Conservation (phyloP, 345 rosid genomes). For the Heritiera littoralis region DNA sequence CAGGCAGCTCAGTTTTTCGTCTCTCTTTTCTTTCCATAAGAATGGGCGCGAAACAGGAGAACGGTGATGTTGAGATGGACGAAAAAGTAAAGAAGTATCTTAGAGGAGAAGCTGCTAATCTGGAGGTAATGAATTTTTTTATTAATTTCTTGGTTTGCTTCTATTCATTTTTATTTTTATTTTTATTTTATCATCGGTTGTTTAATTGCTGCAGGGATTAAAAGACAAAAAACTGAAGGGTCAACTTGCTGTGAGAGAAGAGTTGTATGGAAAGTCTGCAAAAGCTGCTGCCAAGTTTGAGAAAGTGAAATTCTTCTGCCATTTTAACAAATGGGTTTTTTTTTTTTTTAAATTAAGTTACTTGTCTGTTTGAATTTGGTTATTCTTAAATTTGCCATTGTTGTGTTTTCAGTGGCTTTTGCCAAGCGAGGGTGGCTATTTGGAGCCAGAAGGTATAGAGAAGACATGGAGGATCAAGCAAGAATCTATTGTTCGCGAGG, state of each 20-base stretch:
- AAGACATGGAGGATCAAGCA: slow-evolving; percentile 83
- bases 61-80: slow-evolving; percentile 1
- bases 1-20: neutral
- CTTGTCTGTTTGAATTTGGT: neutral
- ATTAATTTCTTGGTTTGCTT: neutral
- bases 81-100: slow-evolving; percentile 20
- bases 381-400: slow-evolving; percentile 9
- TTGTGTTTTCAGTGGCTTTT: slow-evolving; percentile 71
- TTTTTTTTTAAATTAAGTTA: neutral
- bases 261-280: slow-evolving; percentile 64
- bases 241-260: slow-evolving; percentile 46
- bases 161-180: neutral
- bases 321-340: slow-evolving; percentile 1
- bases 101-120: slow-evolving; percentile 17
- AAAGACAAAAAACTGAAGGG: slow-evolving; percentile 24
- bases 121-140: slow-evolving; percentile 7
- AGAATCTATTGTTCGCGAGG: slow-evolving; percentile 56
- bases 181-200: neutral
- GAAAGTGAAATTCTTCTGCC: slow-evolving; percentile 48
- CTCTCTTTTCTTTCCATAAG: neutral
- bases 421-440: slow-evolving; percentile 78
- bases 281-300: slow-evolving; percentile 81
- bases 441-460: slow-evolving; percentile 87
- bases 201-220: slow-evolving; percentile 16
- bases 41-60: slow-evolving; percentile 9